Conservation (phyloP, 2,329 filamentous ascomycete genomes). For the Colletotrichum eleusines region DNA sequence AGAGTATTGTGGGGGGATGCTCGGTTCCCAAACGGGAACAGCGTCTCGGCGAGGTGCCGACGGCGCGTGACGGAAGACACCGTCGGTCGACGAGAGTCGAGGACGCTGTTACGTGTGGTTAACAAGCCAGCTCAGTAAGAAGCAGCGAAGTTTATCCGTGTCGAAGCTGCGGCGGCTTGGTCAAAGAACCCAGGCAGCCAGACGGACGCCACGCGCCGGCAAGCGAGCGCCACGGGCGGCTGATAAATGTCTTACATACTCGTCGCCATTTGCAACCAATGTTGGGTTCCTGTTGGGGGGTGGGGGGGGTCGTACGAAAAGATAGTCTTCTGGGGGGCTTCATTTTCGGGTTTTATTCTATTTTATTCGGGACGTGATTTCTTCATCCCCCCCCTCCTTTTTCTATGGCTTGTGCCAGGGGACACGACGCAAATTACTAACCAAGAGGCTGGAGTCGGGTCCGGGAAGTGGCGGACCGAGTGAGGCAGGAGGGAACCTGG, state of each 20-base stretch:
- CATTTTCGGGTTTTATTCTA: neutral
- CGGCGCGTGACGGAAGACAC: slow-evolving; percentile 17
- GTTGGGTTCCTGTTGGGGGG: neutral
- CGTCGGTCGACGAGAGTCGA: slow-evolving; percentile 5
- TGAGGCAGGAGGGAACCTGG: too few species aligned
- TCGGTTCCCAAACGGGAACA: slow-evolving; percentile 24
- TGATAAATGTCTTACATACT: slow-evolving; percentile 9
- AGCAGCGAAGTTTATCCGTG: slow-evolving; percentile 23
- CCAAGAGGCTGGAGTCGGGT: slow-evolving; percentile 25
- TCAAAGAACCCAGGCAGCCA: slow-evolving; percentile 30
- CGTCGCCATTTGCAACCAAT: neutral
- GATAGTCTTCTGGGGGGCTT: slow-evolving; percentile 15
- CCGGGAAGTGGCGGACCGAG: too few species aligned
- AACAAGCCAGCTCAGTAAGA: neutral
- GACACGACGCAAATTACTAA: slow-evolving; percentile 20
- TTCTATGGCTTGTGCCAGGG: slow-evolving; percentile 17
- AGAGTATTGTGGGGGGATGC: slow-evolving; percentile 24
- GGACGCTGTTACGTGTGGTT: neutral
- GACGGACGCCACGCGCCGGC: slow-evolving; percentile 28
- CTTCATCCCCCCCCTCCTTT: too few species aligned
- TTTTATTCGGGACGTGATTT: neutral
- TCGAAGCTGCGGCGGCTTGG: slow-evolving; percentile 14
- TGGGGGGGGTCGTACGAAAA: slow-evolving; percentile 19
- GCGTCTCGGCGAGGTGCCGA: slow-evolving; percentile 32
- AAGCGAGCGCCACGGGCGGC: slow-evolving; percentile 25